Percentiles rank a stretch among this genome's conserved stretches.
Conservation (phyloP, 192 early-diverging fungal genomes). For the Gonapodya sp. region DNA sequence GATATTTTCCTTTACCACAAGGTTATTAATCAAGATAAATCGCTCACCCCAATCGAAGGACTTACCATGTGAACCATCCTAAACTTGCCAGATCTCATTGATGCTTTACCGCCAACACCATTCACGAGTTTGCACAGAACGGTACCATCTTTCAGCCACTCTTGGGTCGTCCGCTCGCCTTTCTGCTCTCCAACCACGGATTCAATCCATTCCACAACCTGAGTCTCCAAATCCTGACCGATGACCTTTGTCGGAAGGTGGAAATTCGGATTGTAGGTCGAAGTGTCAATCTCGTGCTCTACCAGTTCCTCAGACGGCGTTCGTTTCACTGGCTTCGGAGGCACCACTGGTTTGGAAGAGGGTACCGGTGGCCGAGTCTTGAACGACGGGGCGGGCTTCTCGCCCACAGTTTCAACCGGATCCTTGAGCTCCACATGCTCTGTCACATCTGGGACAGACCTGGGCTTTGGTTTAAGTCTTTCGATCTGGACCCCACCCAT, state of each 20-base stretch:
- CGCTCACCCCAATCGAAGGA: too few species aligned
- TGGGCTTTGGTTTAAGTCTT: not conserved
- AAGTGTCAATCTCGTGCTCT: conserved; percentile 1
- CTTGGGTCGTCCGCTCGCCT: not conserved
- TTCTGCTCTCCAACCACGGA: not conserved
- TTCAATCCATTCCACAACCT: not conserved
- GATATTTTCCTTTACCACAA: not conserved
- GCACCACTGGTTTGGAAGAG: not conserved
- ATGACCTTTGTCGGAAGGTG: not conserved
- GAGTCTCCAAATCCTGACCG: not conserved
- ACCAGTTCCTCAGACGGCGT: not conserved
- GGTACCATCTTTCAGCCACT: not conserved
- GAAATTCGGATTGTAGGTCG: not conserved
- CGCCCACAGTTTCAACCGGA: not conserved
- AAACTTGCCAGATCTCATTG: not conserved
- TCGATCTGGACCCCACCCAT: not conserved
- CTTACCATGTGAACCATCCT: not conserved
- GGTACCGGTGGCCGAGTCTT: not conserved
- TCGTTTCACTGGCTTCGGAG: not conserved
- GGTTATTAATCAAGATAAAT: not conserved
- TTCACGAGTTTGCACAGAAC: not conserved
- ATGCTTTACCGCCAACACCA: not conserved
- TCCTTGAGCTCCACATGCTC: not conserved
- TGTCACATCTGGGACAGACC: not conserved
- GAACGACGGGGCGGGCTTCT: not conserved